Conservation (phyloP, 441 rosid genomes). For the Bocquillonia castaneifolia region DNA sequence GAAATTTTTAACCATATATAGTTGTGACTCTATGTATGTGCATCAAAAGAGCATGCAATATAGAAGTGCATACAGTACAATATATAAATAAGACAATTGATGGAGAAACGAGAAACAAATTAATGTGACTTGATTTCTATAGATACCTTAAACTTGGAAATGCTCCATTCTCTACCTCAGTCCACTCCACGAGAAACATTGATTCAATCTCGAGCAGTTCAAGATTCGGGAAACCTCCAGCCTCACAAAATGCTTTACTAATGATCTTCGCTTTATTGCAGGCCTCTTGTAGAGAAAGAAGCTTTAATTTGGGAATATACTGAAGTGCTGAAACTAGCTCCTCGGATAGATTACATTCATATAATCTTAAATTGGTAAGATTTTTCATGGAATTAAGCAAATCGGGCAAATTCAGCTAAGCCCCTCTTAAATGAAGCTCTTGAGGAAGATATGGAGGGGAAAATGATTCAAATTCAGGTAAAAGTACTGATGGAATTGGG, state of each 20-base stretch:
- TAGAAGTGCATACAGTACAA: too few species aligned
- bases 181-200: constrained; percentile 7
- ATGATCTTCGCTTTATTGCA: background rate
- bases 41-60: too few species aligned
- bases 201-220: constrained; percentile 8
- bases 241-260: constrained; percentile 8
- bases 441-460: constrained; percentile 19
- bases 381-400: constrained; percentile 14
- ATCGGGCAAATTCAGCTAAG: constrained; percentile 8
- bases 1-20: too few species aligned
- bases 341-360: background rate
- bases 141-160: constrained; percentile 12
- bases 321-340: constrained; percentile 5
- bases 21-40: too few species aligned
- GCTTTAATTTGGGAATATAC: constrained; percentile 18
- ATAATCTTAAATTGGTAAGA: background rate
- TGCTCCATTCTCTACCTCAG: constrained; percentile 5
- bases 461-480: constrained; percentile 10
- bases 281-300: background rate
- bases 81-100: too few species aligned
- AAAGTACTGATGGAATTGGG: background rate
- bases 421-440: constrained; percentile 2
- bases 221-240: constrained; percentile 7
- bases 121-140: too few species aligned
- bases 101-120: too few species aligned